phyloP scores from a whole-genome alignment of 2,329 filamentous ascomycete genomes.

The Fusarium tuaranense region DNA sequence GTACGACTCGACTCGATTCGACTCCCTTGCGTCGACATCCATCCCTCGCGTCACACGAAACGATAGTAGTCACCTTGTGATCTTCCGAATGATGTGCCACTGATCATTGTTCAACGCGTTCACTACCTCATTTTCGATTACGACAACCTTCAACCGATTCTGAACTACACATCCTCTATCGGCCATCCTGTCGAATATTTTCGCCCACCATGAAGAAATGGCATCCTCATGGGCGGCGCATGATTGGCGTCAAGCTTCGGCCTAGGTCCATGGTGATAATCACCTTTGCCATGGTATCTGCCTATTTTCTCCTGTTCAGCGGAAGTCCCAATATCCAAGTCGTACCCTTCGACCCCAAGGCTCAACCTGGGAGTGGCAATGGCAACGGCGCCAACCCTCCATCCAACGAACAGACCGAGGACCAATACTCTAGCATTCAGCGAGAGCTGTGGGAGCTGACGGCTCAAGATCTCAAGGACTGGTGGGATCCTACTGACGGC shows the following conservation, averaged over 20 bases:
- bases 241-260: constrained; percentile 51
- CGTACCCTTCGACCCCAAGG: constrained; percentile 43
- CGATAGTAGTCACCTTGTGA: constrained; percentile 9
- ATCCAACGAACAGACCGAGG: constrained; percentile 18
- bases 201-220: constrained; percentile 49
- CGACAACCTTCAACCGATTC: constrained; percentile 7
- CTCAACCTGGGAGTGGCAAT: background rate
- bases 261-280: constrained; percentile 57
- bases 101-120: constrained; percentile 26
- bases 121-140: constrained; percentile 9
- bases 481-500: constrained; percentile 50
- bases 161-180: constrained; percentile 10
- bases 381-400: constrained; percentile 7
- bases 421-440: constrained; percentile 22
- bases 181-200: constrained; percentile 3
- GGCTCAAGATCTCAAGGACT: constrained; percentile 51
- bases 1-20: constrained; percentile 1
- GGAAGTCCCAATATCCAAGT: constrained; percentile 49
- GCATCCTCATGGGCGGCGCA: constrained; percentile 45
- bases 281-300: constrained; percentile 52
- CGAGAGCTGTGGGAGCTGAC: constrained; percentile 50
- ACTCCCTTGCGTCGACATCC: constrained; percentile 12
- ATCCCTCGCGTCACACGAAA: constrained; percentile 23
- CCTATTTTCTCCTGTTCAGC: constrained; percentile 59
- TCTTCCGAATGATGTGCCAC: constrained; percentile 31